A percentile compares a stretch with the other conserved stretches of the same genome.
Conservation (phyloP, 805 yeast genomes). For the Lipomyces yamanashiensis region DNA sequence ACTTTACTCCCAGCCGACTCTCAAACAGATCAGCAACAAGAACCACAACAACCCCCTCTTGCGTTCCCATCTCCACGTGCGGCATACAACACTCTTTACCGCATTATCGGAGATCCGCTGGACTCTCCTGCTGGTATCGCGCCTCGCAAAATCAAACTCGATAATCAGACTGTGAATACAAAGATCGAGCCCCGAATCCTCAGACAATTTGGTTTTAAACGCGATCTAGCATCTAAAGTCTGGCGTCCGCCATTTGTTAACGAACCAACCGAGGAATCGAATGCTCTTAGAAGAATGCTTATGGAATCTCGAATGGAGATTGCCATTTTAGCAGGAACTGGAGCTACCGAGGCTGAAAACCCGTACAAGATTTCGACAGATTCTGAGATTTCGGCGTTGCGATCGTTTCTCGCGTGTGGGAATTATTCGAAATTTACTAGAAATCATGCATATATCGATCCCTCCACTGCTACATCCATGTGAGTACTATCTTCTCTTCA, state of each 20-base stretch:
- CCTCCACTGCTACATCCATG: constrained; percentile 20
- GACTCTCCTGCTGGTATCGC: constrained; percentile 51
- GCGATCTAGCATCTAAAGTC: constrained; percentile 16
- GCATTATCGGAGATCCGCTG: constrained; percentile 71
- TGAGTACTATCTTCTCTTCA: background rate
- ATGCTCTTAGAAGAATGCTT: background rate
- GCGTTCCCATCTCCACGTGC: background rate
- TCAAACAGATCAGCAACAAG: constrained; percentile 34
- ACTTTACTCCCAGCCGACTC: background rate
- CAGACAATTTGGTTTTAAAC: constrained; percentile 22
- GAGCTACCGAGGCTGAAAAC: constrained; percentile 10
- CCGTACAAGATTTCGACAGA: constrained; percentile 25
- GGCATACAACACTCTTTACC: constrained; percentile 64
- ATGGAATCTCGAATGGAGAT: constrained; percentile 27
- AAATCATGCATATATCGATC: constrained; percentile 19
- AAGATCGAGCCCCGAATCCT: constrained; percentile 62
- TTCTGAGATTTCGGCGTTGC: constrained; percentile 16
- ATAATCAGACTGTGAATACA: constrained; percentile 58
- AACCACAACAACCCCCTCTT: background rate
- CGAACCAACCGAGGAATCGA: constrained; percentile 16
- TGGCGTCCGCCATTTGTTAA: constrained; percentile 30
- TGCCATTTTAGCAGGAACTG: constrained; percentile 16
- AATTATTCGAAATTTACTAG: constrained; percentile 14
- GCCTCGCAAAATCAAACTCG: constrained; percentile 59
- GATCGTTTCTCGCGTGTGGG: background rate